phyloP scores from a whole-genome alignment of 768 basidiomycete genomes.

The Lyophyllum atratum region DNA sequence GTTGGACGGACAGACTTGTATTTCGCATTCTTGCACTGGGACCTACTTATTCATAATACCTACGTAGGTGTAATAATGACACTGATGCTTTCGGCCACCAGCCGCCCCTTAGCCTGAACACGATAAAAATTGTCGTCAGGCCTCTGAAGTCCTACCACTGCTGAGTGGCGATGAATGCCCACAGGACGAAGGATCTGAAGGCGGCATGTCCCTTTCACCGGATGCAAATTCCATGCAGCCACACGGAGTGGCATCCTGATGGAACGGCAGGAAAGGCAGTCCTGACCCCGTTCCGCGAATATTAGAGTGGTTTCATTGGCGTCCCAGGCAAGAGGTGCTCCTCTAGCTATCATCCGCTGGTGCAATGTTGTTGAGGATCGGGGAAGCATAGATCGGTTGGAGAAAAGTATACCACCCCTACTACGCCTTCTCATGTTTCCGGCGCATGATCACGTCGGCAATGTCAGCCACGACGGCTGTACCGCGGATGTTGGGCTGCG shows the following conservation, averaged over 20 bases:
- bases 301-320: too few relatives aligned
- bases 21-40: background rate
- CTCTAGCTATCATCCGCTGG: too few relatives aligned
- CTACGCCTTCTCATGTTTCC: constrained; percentile 1
- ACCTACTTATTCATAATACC: background rate
- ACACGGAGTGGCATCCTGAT: too few relatives aligned
- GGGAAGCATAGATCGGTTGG: background rate
- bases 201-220: too few relatives aligned
- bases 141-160: background rate
- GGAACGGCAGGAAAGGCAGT: too few relatives aligned
- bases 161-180: too few relatives aligned
- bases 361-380: too few relatives aligned
- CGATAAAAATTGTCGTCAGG: background rate
- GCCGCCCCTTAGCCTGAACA: background rate
- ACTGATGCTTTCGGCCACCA: background rate
- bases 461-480: background rate
- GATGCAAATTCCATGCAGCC: too few relatives aligned
- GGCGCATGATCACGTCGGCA: background rate
- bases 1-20: background rate
- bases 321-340: too few relatives aligned
- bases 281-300: too few relatives aligned
- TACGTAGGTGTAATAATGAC: background rate
- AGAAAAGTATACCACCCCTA: background rate
- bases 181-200: too few relatives aligned
- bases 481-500: background rate